A percentile compares a stretch with the other conserved stretches of the same genome.
Conservation (phyloP, 495 filamentous ascomycete species). For the Podospora didyma region DNA sequence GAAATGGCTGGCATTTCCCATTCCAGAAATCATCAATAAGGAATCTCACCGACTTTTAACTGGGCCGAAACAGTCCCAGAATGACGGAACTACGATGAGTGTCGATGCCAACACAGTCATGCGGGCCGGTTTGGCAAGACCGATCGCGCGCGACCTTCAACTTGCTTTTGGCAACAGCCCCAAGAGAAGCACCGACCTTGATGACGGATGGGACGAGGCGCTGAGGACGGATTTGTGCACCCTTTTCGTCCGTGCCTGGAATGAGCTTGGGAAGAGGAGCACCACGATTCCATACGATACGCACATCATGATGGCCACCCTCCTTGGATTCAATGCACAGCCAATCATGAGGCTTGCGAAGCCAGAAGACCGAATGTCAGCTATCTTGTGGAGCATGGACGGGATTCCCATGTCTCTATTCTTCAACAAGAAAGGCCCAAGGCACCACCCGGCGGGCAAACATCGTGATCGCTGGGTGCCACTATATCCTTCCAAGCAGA, state of each 20-base stretch:
- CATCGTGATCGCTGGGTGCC: constrained; percentile 22
- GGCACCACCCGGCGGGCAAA: constrained; percentile 11
- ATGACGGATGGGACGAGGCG: neutral
- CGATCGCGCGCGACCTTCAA: constrained; percentile 12
- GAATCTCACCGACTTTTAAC: neutral
- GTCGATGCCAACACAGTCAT: constrained; percentile 6
- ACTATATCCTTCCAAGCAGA: constrained; percentile 14
- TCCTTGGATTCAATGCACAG: constrained; percentile 19
- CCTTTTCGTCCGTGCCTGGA: constrained; percentile 19
- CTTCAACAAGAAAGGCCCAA: constrained; percentile 14
- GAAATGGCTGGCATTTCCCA: constrained; percentile 6
- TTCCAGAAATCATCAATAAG: neutral
- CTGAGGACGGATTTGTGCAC: constrained; percentile 18
- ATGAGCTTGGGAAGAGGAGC: constrained; percentile 18
- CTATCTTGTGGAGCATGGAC: constrained; percentile 19
- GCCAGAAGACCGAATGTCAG: constrained; percentile 18
- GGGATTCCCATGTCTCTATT: constrained; percentile 17
- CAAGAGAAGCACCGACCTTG: constrained; percentile 3
- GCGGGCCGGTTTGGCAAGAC: constrained; percentile 7
- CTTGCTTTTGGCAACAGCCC: constrained; percentile 10
- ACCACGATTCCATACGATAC: constrained; percentile 17
- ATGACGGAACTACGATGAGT: constrained; percentile 1
- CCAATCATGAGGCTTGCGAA: constrained; percentile 12
- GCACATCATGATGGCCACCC: constrained; percentile 17
- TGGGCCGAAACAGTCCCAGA: neutral